phyloP scores from a whole-genome alignment of 371 early-diverging fungal genomes.

The Entomophthora muscae region DNA sequence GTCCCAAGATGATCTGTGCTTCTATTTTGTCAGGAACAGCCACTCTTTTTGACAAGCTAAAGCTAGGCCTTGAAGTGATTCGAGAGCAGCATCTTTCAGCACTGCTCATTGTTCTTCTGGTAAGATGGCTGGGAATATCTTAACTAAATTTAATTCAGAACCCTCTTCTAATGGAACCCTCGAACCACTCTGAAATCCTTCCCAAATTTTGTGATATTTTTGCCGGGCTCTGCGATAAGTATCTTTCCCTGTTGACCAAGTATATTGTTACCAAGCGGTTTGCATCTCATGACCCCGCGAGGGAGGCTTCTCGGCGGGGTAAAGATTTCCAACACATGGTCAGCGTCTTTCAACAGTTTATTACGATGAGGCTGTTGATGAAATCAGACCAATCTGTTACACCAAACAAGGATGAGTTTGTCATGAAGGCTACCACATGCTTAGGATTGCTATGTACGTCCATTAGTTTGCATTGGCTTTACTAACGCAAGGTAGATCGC shows the following conservation, averaged over 20 bases:
- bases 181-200: constrained; percentile 5
- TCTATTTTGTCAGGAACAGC: constrained; percentile 13
- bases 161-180: constrained; percentile 8
- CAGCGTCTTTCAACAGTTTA: constrained; percentile 10
- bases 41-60: constrained; percentile 12
- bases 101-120: constrained; percentile 6
- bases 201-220: constrained; percentile 6
- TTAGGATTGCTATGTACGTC: constrained; percentile 24
- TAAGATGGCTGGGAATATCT: neutral
- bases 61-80: constrained; percentile 12
- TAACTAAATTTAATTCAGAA: constrained; percentile 7
- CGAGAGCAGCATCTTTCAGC: constrained; percentile 9
- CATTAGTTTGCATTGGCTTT: too few relatives aligned
- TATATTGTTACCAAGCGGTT: neutral
- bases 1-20: neutral
- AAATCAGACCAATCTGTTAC: neutral
- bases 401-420: constrained; percentile 21
- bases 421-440: constrained; percentile 23
- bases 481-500: too few relatives aligned
- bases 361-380: constrained; percentile 9
- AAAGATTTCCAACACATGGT: constrained; percentile 9
- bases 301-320: neutral
- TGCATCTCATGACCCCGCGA: neutral
- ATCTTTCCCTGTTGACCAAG: neutral
- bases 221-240: neutral